Evolutionary conservation across 768 basidiomycete species (phyloP), one percentile per base, ranked within the genome.

Genomic region (Roridomyces roridus): DNA sequence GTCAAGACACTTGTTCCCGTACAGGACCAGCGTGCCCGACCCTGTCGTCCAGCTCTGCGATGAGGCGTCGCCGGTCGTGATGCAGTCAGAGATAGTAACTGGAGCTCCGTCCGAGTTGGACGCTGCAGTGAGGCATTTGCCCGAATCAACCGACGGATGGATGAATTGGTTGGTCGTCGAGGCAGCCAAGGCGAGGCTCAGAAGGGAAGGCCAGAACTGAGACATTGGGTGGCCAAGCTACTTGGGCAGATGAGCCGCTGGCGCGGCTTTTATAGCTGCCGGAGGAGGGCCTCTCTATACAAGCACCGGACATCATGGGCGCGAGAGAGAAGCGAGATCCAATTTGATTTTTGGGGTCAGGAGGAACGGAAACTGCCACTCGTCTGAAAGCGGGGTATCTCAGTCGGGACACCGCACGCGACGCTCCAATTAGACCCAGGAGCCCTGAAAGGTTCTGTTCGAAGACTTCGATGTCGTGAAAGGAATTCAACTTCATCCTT

Each of bases 1-100:
- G 21, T 49, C 48, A 12, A 49, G 48, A 49, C 48, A 49, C 25
- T 49, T 36, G 37, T 18, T 49, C 25, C 48, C 48, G 26, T 49
- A 40, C 24, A 49, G n/a, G 36, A 49, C 48, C 39, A 49, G 48
- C 48, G 37, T 40, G 37, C 25, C 36, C 26, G 35, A 23, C 18
- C 36, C 39, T 36, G 26, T 36, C 36, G 51, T 52, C 51, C 51
- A 52, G 51, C 44, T 52, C 41, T 52, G 51, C 41, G 51, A 52
- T 26, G 42, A 35, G 51, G 51, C 43, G 43, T 49, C 24, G 17
- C 39, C 39, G 39, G 14, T 17, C 15, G 39, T 40, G 14, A 40
- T 40, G 39, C 39, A 40, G 21, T 40, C 39, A 23, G 39, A n/a
- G 39, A 40, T 40, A 23, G 12, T 40, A 10, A 40, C 39, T 9